phyloP scores from a whole-genome alignment of 805 yeast genomes.

The Cyberlindnera americana region DNA sequence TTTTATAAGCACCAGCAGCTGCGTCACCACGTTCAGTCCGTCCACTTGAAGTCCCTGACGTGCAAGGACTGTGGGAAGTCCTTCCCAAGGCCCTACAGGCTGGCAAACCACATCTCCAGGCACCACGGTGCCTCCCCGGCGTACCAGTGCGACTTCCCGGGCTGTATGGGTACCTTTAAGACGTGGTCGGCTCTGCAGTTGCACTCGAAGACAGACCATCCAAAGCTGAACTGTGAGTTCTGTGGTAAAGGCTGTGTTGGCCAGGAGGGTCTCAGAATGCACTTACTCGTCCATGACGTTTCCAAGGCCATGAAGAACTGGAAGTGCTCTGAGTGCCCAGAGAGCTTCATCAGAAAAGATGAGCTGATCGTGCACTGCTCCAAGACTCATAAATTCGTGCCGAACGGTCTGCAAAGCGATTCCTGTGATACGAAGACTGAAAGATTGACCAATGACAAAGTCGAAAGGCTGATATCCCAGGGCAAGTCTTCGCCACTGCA shows the following conservation, averaged over 20 bases:
- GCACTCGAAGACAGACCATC: conserved; percentile 72
- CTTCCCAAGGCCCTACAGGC: conserved; percentile 60
- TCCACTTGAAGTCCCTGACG: conserved; percentile 52
- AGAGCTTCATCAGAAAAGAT: conserved; percentile 51
- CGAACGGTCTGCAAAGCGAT: conserved; percentile 12
- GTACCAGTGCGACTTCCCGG: conserved; percentile 59
- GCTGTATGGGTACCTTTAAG: conserved; percentile 56
- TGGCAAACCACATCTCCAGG: conserved; percentile 62
- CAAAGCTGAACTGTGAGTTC: conserved; percentile 55
- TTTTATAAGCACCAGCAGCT: conserved; percentile 76
- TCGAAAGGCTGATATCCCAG: conserved; percentile 26
- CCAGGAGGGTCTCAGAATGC: conserved; percentile 62
- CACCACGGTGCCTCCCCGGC: conserved; percentile 56
- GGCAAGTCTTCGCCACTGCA: conserved; percentile 29
- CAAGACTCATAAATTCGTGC: conserved; percentile 34
- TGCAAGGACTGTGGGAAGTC: conserved; percentile 63
- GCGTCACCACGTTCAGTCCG: conserved; percentile 62
- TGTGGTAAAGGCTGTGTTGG: conserved; percentile 79
- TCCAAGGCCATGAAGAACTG: conserved; percentile 40
- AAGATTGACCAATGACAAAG: conserved; percentile 18
- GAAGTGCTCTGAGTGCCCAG: conserved; percentile 59
- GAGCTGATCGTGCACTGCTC: conserved; percentile 57
- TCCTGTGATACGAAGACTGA: neutral
- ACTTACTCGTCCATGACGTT: conserved; percentile 68
- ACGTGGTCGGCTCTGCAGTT: conserved; percentile 72